phyloP scores from a whole-genome alignment of 73 alveolate species.

The Paramecium sonneborni region DNA sequence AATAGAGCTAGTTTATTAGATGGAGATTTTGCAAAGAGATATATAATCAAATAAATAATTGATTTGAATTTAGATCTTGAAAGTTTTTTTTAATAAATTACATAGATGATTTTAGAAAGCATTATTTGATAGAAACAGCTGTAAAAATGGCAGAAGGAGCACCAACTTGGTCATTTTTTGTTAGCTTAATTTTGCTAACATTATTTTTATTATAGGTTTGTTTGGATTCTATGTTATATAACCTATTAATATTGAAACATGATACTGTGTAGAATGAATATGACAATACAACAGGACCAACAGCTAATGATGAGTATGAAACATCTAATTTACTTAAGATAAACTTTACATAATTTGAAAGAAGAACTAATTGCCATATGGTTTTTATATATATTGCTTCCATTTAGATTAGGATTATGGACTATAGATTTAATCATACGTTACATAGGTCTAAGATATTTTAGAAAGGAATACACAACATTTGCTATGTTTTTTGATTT shows the following conservation, averaged over 20 bases:
- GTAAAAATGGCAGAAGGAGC: conserved; percentile 23
- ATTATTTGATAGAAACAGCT: conserved; percentile 41
- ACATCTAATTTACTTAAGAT: background rate
- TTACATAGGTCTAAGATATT: conserved; percentile 21
- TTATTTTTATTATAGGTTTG: background rate
- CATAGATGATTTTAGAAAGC: conserved; percentile 21
- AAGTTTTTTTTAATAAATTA: background rate
- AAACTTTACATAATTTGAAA: conserved; percentile 21
- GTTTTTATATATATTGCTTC: conserved; percentile 15
- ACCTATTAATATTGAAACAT: background rate
- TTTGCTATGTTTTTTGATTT: conserved; percentile 49
- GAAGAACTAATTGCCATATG: conserved; percentile 50
- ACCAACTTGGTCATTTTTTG: conserved; percentile 53
- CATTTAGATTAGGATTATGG: conserved; percentile 26
- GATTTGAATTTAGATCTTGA: conserved; percentile 52
- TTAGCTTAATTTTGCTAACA: background rate
- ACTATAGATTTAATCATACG: background rate
- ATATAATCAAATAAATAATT: conserved; percentile 15
- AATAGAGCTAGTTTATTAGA: conserved; percentile 40
- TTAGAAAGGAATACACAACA: conserved; percentile 19
- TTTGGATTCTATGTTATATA: background rate
- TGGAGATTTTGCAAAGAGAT: conserved; percentile 29
- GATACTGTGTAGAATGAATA: background rate
- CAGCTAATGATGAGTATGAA: conserved; percentile 46
- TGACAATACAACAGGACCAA: conserved; percentile 33